Evolutionary conservation across 1,284 basidiomycete genomes (phyloP).

Genomic region (Fomitopsis pinicola): DNA sequence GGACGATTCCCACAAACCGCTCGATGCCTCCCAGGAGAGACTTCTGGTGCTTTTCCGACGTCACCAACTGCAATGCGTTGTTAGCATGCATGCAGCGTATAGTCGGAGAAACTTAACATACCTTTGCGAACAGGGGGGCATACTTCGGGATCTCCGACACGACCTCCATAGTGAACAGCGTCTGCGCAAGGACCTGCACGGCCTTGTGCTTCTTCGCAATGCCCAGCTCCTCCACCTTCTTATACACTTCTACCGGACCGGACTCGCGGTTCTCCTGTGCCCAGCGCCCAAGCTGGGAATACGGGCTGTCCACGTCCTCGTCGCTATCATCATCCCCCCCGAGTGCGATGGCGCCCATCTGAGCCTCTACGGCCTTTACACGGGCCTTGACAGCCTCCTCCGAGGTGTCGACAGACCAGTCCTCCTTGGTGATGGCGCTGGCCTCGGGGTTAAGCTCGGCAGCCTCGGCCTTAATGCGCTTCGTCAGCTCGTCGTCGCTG

Average conservation of each 20-base stretch:
- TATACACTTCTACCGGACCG: constrained; percentile 21
- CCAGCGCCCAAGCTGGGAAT: constrained; percentile 84
- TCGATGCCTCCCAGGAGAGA: constrained; percentile 88
- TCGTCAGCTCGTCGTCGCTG: constrained; percentile 80
- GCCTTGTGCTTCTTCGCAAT: constrained; percentile 97
- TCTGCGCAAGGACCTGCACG: constrained; percentile 80
- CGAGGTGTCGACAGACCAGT: constrained; percentile 90
- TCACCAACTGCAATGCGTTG: constrained; percentile 49
- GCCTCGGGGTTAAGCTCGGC: constrained; percentile 67
- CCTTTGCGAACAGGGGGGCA: constrained; percentile 78
- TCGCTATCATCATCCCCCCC: constrained; percentile 86
- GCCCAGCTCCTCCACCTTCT: constrained; percentile 89
- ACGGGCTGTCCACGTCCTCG: constrained; percentile 85
- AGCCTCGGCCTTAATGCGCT: constrained; percentile 84
- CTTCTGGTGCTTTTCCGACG: constrained; percentile 94
- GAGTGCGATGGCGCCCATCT: constrained; percentile 52
- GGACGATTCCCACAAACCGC: constrained; percentile 68
- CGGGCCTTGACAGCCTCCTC: constrained; percentile 90
- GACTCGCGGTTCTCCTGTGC: constrained; percentile 70
- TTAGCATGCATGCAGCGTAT: constrained; percentile 1
- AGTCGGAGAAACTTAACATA: constrained; percentile 30
- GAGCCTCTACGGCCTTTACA: constrained; percentile 72
- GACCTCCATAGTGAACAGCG: constrained; percentile 82
- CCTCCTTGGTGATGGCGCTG: constrained; percentile 56
- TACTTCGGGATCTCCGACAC: constrained; percentile 73